Base-by-base conservation (phyloP, 305 asterid species). In the Fraxinus platypoda region DNA sequence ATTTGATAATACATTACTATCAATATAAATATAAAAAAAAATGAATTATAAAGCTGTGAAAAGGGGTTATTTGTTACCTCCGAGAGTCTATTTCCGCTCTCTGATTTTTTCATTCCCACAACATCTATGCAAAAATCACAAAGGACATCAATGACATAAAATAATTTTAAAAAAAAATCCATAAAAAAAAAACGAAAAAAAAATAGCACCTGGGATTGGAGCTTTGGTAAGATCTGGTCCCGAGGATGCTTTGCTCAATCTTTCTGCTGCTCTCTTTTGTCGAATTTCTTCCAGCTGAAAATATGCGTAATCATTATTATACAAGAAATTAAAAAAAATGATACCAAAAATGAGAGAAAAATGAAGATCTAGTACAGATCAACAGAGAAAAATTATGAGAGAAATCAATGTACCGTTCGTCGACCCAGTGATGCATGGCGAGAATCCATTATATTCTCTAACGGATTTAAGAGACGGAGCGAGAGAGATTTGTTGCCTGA, bases 381-480 rank as follows among this genome's bases (percentile, higher is more conserved):
- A 37, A 82, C 68, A 82, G 28, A n/a, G 59, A 85, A 77, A 66
- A 83, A 85, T 81, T 64, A 77, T 23, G 31, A 62, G 30, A 62
- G 15, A 62, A 62, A 26, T 64, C 74, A 30, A 28, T 68, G 62
- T 86, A 95, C 98, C 97, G 98, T 94, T 77, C 95, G 90, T 37
- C 98, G 97, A 78, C 92, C 98, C 28, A 95, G 97, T 21, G 99
- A 80, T 71, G 96, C 98, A 87, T 90, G 98, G 64, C 96, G 99
- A 83, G 90, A 76, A 49, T 93, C 97, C 98, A 95, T 95, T 72
- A 12, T 11, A 30, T 68, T 66, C 26, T 23, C 38, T 68, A 68
- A 15, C 21, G n/a, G 38, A 28, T 12, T 68, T 35, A 68, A 68
- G 19, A 4, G 38, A 28, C 21, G 15, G 21, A 28, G 23, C 21